Conservation (phyloP, 2,329 filamentous ascomycete genomes). For the Aspergillus bombycis region DNA sequence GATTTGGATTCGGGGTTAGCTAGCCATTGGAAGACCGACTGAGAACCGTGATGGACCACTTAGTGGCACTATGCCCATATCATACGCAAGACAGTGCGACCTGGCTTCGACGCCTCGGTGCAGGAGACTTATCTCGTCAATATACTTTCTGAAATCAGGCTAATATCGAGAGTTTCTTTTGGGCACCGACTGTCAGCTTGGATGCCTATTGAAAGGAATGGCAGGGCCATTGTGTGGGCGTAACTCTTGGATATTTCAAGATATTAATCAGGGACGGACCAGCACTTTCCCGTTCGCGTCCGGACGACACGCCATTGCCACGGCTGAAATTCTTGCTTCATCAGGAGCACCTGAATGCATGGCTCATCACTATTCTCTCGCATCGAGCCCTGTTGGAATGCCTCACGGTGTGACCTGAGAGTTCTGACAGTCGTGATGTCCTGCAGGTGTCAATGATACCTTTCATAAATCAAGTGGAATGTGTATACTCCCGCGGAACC, state of each 20-base stretch:
- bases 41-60: slow-evolving; percentile 36
- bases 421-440: not conserved
- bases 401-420: not conserved
- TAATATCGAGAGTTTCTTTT: not conserved
- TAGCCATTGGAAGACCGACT: slow-evolving; percentile 93
- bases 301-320: not conserved
- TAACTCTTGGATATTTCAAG: not conserved
- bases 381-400: not conserved
- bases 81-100: not conserved
- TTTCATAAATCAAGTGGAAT: not conserved
- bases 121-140: slow-evolving; percentile 1
- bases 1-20: slow-evolving; percentile 74
- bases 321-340: not conserved
- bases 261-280: not conserved
- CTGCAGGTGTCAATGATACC: not conserved
- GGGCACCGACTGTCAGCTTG: not conserved
- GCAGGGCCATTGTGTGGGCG: not conserved
- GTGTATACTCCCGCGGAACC: not conserved
- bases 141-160: not conserved
- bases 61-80: not conserved
- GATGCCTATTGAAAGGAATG: slow-evolving; percentile 1
- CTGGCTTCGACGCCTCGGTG: not conserved
- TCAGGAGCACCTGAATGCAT: too few species aligned
- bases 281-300: not conserved
- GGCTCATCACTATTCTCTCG: not conserved